Base-by-base conservation (phyloP, 768 basidiomycete species). In the Kondoa malvinella region DNA sequence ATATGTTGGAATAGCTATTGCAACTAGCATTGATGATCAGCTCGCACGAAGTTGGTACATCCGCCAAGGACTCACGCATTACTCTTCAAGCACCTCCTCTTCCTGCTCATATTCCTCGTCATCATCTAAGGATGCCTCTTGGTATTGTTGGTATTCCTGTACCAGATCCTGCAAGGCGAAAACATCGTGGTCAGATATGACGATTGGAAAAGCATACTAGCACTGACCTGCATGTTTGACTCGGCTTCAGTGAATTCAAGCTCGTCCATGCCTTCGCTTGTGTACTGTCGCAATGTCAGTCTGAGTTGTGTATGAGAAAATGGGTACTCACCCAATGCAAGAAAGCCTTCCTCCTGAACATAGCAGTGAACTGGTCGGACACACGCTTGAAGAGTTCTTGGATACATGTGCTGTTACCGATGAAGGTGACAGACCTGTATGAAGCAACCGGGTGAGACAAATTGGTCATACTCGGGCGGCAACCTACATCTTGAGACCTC, bases 371-470 rank as follows among this genome's bases (percentile, higher is more conserved):
- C 78, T 96, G 92, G 77, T 94, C 91, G 72, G 86, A 87, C 77
- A 97, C 91, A 81, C 94, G 92, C 82, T 92, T 91, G 89, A 97
- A 96, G 73, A 97, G 82, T 78, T 94, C 91, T 76, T 92, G 89
- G 56, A 92, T 86, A 50, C 86, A 82, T 0, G 77, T 76, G 8
- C 56, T 62, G 69, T 70, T 70, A 16, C 68, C 69, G 57, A 69
- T 70, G 25, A 60, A 25, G n/a, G n/a, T n/a, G n/a, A n/a, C n/a
- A n/a, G n/a, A n/a, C n/a, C n/a, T n/a, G n/a, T n/a, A n/a, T n/a
- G n/a, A n/a, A n/a, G n/a, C n/a, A n/a, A n/a, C n/a, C n/a, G n/a
- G n/a, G n/a, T n/a, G n/a, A n/a, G n/a, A n/a, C n/a, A n/a, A n/a
- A n/a, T n/a, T n/a, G n/a, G n/a, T n/a, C n/a, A n/a, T n/a, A n/a